A percentile compares a stretch with the other conserved stretches of the same genome.
These are phyloP conservation scores for Spathaspora hagerdaliae DNA, from an alignment of 805 yeast species.

Conservation along the genomic window DNA sequence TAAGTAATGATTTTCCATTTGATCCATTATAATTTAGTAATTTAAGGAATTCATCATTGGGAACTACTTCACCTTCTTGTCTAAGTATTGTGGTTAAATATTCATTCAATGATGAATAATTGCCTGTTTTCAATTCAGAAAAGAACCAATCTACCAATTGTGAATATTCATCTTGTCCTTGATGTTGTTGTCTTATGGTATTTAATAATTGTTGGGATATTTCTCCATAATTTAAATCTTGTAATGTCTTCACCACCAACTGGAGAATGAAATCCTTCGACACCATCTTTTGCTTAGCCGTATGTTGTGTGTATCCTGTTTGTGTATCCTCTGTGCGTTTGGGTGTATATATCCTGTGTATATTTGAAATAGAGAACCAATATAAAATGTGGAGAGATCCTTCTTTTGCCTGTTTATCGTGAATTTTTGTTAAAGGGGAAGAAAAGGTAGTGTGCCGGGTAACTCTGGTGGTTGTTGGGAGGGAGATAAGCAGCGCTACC, in stretches of 20 bases:
- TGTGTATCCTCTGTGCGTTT: too few relatives aligned
- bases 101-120: constrained; percentile 11
- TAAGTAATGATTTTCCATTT: neutral
- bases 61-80: neutral
- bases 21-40: constrained; percentile 3
- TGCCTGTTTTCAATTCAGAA: constrained; percentile 10
- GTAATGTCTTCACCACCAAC: constrained; percentile 25
- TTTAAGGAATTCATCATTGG: constrained; percentile 1
- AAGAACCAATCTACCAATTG: constrained; percentile 15
- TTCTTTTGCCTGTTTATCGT: too few relatives aligned
- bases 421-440: too few relatives aligned
- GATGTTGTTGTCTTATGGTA: neutral
- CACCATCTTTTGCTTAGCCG: constrained; percentile 9
- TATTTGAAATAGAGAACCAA: too few relatives aligned
- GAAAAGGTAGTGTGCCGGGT: too few relatives aligned
- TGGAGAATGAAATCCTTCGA: constrained; percentile 25
- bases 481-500: too few relatives aligned
- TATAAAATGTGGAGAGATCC: too few relatives aligned
- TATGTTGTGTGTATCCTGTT: too few relatives aligned
- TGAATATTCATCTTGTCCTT: neutral
- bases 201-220: constrained; percentile 18
- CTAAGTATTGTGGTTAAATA: constrained; percentile 9
- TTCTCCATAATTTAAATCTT: constrained; percentile 26
- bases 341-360: too few relatives aligned
- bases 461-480: too few relatives aligned